phyloP scores from a whole-genome alignment of 1,284 basidiomycete genomes.

The Xerocomus amazonicus region DNA sequence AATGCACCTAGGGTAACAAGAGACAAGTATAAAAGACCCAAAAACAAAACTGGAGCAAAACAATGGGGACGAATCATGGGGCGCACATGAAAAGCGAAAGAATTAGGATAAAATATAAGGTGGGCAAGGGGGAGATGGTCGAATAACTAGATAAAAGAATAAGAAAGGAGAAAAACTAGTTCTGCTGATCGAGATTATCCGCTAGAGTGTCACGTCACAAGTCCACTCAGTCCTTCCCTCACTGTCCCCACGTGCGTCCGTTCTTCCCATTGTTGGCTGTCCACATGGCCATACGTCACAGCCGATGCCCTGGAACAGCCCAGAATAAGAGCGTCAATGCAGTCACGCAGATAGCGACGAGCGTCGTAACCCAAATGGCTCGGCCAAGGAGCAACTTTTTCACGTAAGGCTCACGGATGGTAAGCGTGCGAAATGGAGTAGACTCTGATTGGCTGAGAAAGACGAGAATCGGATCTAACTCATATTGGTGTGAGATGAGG shows the following conservation, averaged over 20 bases:
- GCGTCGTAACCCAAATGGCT: slow-evolving; percentile 77
- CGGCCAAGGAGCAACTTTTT: slow-evolving; percentile 83
- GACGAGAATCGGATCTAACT: slow-evolving; percentile 89
- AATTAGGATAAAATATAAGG: slow-evolving; percentile 27
- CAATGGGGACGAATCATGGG: slow-evolving; percentile 10
- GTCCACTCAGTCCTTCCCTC: slow-evolving; percentile 16
- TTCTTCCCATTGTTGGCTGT: slow-evolving; percentile 5
- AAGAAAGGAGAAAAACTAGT: slow-evolving; percentile 21
- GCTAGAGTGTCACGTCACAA: slow-evolving; percentile 15
- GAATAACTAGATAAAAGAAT: slow-evolving; percentile 32
- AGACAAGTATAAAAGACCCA: slow-evolving; percentile 5
- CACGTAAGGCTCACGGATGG: slow-evolving; percentile 90
- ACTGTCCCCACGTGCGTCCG: slow-evolving; percentile 8
- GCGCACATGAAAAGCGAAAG: slow-evolving; percentile 19
- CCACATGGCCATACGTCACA: slow-evolving; percentile 39
- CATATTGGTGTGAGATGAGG: slow-evolving; percentile 93
- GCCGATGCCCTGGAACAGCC: slow-evolving; percentile 86
- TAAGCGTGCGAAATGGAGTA: slow-evolving; percentile 88
- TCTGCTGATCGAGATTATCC: slow-evolving; percentile 21
- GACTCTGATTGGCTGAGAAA: slow-evolving; percentile 84
- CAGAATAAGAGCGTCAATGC: slow-evolving; percentile 86
- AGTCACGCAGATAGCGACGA: slow-evolving; percentile 67
- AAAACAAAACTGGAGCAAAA: slow-evolving; percentile 21
- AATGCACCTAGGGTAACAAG: slow-evolving; percentile 24
- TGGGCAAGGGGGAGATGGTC: slow-evolving; percentile 17